These are phyloP conservation scores for Monilinia polystroma DNA, from an alignment of 2,329 filamentous ascomycete genomes.

Conservation along the genomic window DNA sequence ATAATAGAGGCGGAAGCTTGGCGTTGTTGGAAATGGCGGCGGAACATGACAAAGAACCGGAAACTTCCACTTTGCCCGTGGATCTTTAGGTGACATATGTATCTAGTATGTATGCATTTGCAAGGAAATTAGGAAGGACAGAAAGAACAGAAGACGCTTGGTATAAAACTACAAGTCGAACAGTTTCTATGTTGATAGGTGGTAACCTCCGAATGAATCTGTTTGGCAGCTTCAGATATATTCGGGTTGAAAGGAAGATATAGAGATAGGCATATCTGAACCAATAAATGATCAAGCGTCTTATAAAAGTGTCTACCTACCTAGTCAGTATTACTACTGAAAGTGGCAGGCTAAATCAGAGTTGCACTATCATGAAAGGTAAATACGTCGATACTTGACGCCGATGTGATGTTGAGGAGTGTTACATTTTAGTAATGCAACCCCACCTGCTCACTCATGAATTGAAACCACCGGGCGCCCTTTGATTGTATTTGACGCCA, in stretches of 20 bases:
- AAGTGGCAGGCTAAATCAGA: too few species aligned
- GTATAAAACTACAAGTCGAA: too few species aligned
- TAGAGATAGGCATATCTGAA: not conserved
- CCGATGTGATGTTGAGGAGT: too few species aligned
- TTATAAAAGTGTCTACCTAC: too few species aligned
- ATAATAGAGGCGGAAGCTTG: not conserved
- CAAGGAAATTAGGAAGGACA: not conserved
- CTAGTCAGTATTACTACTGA: too few species aligned
- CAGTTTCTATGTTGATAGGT: not conserved
- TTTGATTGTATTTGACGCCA: not conserved
- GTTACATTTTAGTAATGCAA: not conserved
- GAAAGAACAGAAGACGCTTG: too few species aligned
- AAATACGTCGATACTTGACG: not conserved
- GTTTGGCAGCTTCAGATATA: too few species aligned
- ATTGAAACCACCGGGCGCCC: not conserved
- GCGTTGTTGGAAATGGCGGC: not conserved
- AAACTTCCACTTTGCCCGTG: too few species aligned
- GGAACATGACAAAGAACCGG: not conserved
- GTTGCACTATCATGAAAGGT: not conserved
- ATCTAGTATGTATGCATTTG: not conserved
- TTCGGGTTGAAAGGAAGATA: not conserved
- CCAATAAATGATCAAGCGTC: too few species aligned
- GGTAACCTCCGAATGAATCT: not conserved
- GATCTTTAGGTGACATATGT: too few species aligned
- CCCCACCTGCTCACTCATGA: not conserved